These are phyloP conservation scores for Gracilaria domingensis DNA, from an alignment of 23 red algal genomes.

Conservation along the genomic window DNA sequence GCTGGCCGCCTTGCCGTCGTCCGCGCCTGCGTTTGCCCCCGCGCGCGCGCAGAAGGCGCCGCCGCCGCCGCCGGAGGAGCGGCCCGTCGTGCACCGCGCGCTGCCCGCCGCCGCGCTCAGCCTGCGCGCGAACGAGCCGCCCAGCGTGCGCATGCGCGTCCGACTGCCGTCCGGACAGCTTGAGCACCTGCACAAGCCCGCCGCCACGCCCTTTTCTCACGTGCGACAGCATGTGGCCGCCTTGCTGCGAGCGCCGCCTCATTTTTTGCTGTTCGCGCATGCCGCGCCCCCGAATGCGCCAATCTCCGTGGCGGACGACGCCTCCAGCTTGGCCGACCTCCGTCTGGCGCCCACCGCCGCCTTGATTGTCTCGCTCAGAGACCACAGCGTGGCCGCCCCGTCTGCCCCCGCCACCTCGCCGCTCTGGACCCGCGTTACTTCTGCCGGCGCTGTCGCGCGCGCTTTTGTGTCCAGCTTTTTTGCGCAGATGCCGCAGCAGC, in stretches of 20 bases:
- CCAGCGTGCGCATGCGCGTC: neutral
- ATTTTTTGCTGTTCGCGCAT: neutral
- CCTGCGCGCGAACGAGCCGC: neutral
- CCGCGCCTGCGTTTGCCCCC: neutral
- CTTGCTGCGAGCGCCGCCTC: neutral
- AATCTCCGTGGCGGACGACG: neutral
- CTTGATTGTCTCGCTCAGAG: neutral
- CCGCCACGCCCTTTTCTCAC: neutral
- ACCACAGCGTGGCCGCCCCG: neutral
- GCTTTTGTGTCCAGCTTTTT: conserved; percentile 12
- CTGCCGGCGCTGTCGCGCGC: neutral
- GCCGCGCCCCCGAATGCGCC: neutral
- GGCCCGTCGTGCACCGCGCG: neutral
- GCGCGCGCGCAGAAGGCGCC: neutral
- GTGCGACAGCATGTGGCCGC: neutral
- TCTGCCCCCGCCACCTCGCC: neutral
- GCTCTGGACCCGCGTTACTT: neutral
- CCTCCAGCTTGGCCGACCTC: neutral
- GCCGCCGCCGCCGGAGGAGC: neutral
- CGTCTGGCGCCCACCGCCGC: neutral
- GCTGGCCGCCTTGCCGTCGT: neutral
- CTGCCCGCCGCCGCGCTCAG: neutral
- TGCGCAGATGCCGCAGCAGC: neutral
- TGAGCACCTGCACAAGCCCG: neutral
- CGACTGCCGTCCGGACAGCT: conserved; percentile 14